Evolutionary conservation across 352 stramenopile species (phyloP).

Genomic region (Blastocystis sp.): DNA sequence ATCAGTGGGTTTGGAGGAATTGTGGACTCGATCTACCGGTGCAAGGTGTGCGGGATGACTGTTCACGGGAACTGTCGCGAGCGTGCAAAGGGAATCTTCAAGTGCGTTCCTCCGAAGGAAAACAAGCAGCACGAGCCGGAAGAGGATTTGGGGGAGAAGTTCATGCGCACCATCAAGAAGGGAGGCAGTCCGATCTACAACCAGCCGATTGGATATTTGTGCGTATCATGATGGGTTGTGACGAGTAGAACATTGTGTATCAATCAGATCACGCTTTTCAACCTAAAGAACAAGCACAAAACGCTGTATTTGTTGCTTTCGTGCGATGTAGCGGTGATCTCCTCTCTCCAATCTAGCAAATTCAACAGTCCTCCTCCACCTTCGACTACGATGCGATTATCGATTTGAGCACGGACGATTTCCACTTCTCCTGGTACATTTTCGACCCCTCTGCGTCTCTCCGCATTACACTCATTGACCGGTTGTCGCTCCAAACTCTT

Average conservation of each 20-base stretch:
- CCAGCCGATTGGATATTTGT: not conserved
- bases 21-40: slow-evolving; percentile 16
- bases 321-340: not conserved
- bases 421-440: slow-evolving; percentile 8
- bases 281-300: slow-evolving; percentile 1
- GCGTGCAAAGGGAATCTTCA: slow-evolving; percentile 13
- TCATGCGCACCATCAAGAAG: slow-evolving; percentile 15
- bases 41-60: slow-evolving; percentile 12
- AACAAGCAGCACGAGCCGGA: not conserved
- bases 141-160: not conserved
- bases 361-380: not conserved
- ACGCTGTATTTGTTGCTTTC: not conserved
- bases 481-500: not conserved
- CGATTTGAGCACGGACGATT: not conserved
- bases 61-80: slow-evolving; percentile 20
- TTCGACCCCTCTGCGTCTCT: not conserved
- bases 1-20: not conserved
- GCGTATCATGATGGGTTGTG: not conserved
- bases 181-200: not conserved
- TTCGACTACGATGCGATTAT: not conserved
- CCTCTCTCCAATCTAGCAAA: not conserved
- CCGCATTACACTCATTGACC: not conserved
- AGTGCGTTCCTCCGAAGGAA: not conserved
- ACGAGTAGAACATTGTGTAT: not conserved
- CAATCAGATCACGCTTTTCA: slow-evolving; percentile 37